These are phyloP conservation scores for Sugiyamaella paludigena DNA, from an alignment of 1,139 yeast species.

Conservation along the genomic window DNA sequence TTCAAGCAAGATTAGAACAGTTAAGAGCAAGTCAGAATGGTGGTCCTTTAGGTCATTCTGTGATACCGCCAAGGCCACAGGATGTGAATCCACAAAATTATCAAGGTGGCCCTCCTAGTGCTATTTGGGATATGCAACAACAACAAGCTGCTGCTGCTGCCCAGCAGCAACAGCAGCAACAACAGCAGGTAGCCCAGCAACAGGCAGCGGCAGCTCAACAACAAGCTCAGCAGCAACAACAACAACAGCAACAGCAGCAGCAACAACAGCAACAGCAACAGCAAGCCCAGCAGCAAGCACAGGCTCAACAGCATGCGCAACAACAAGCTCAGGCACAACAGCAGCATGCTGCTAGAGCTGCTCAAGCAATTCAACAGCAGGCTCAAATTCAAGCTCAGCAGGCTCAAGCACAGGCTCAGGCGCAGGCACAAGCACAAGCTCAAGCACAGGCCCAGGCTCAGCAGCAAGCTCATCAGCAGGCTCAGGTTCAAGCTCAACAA, in stretches of 20 bases:
- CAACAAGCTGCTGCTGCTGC: constrained; percentile 28
- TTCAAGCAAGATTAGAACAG: constrained; percentile 87
- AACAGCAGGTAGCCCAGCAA: constrained; percentile 30
- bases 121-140: constrained; percentile 31
- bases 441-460: constrained; percentile 13
- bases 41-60: constrained; percentile 39
- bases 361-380: constrained; percentile 11
- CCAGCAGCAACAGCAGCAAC: constrained; percentile 15
- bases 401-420: constrained; percentile 1
- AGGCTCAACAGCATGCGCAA: constrained; percentile 20
- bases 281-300: constrained; percentile 24
- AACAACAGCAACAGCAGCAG: constrained; percentile 21
- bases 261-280: constrained; percentile 21
- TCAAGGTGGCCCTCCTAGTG: constrained; percentile 34
- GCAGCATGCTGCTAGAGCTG: constrained; percentile 13
- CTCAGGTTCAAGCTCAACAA: constrained; percentile 1
- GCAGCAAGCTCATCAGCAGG: constrained; percentile 15
- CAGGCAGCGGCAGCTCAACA: constrained; percentile 11
- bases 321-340: constrained; percentile 6
- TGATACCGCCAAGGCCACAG: constrained; percentile 41
- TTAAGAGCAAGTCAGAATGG: constrained; percentile 43
- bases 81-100: constrained; percentile 46
- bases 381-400: constrained; percentile 16
- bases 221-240: constrained; percentile 19
- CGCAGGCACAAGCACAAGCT: constrained; percentile 6